phyloP scores from a whole-genome alignment of 306 rosid genomes.

The Prunus kanzakura region DNA sequence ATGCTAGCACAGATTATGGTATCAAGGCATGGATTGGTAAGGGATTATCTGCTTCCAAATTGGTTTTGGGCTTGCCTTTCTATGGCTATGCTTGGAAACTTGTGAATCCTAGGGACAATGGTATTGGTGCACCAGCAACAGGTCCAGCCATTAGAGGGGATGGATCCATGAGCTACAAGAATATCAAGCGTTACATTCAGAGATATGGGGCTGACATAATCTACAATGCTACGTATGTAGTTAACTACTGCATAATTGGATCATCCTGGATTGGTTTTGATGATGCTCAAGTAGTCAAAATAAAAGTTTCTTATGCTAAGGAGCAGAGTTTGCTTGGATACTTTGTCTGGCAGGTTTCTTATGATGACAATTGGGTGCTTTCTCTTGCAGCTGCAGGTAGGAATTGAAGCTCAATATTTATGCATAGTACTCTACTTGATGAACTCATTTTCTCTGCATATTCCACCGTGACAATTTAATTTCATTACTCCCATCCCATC shows the following conservation, averaged over 20 bases:
- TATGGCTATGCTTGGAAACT: constrained; percentile 51
- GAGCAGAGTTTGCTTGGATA: constrained; percentile 33
- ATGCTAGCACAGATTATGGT: constrained; percentile 37
- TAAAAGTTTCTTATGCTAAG: constrained; percentile 40
- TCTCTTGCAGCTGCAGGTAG: constrained; percentile 30
- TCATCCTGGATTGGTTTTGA: constrained; percentile 39
- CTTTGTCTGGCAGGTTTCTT: constrained; percentile 17
- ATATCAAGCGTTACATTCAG: constrained; percentile 18
- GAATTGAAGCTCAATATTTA: not conserved
- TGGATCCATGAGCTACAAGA: constrained; percentile 21
- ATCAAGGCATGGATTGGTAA: constrained; percentile 38
- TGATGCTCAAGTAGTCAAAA: constrained; percentile 22
- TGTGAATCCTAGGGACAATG: constrained; percentile 15
- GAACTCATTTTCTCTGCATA: not conserved
- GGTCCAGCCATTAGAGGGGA: constrained; percentile 26
- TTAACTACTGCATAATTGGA: constrained; percentile 22
- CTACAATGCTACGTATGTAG: constrained; percentile 34
- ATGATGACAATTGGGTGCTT: constrained; percentile 34
- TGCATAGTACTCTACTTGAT: not conserved
- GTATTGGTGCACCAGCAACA: constrained; percentile 30
- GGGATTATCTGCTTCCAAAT: constrained; percentile 34
- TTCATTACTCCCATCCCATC: not conserved
- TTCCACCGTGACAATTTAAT: not conserved
- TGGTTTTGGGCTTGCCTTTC: constrained; percentile 43
- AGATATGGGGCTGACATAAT: not conserved